These are phyloP conservation scores for Gnetum montanum DNA, from an alignment of 75 land plant genomes.

Conservation along the genomic window DNA sequence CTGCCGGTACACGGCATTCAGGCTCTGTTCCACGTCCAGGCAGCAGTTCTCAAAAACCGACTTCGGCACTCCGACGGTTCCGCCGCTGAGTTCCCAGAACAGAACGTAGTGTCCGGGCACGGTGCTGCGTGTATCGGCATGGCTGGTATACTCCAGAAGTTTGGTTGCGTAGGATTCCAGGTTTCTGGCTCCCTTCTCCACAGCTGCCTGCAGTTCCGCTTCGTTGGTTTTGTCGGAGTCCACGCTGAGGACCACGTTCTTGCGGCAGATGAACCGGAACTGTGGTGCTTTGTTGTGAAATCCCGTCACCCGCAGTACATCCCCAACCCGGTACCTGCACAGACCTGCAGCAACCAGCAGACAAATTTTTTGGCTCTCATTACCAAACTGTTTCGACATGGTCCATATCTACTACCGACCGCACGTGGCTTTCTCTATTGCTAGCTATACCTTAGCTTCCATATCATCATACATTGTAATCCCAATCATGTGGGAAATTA, in stretches of 20 bases:
- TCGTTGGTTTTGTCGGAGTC: slow-evolving; percentile 81
- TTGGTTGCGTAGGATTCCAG: slow-evolving; percentile 17
- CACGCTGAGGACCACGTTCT: slow-evolving; percentile 66
- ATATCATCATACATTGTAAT: too few relatives aligned
- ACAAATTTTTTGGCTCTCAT: too few relatives aligned
- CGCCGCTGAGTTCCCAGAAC: slow-evolving; percentile 52
- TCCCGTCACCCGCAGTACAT: slow-evolving; percentile 58
- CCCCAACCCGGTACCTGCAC: slow-evolving; percentile 55
- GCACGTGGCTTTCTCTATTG: too few relatives aligned
- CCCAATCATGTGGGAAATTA: too few relatives aligned
- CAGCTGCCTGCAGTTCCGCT: slow-evolving; percentile 65
- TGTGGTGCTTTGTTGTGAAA: slow-evolving; percentile 68
- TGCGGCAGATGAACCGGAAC: slow-evolving; percentile 50
- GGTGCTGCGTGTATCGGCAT: slow-evolving; percentile 36
- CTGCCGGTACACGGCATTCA: slow-evolving; percentile 67
- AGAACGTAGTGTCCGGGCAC: slow-evolving; percentile 80
- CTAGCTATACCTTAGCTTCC: too few relatives aligned
- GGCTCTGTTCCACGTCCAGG: slow-evolving; percentile 48
- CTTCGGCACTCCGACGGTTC: slow-evolving; percentile 21
- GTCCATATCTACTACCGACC: too few relatives aligned
- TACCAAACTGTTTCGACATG: too few relatives aligned
- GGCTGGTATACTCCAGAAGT: slow-evolving; percentile 72
- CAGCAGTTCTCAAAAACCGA: slow-evolving; percentile 62
- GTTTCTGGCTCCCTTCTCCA: slow-evolving; percentile 33
- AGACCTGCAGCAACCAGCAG: slow-evolving; percentile 44